Percentiles rank a stretch among this genome's conserved stretches.
Conservation (phyloP, 2,329 filamentous ascomycete species). For the Colletotrichum phormii region DNA sequence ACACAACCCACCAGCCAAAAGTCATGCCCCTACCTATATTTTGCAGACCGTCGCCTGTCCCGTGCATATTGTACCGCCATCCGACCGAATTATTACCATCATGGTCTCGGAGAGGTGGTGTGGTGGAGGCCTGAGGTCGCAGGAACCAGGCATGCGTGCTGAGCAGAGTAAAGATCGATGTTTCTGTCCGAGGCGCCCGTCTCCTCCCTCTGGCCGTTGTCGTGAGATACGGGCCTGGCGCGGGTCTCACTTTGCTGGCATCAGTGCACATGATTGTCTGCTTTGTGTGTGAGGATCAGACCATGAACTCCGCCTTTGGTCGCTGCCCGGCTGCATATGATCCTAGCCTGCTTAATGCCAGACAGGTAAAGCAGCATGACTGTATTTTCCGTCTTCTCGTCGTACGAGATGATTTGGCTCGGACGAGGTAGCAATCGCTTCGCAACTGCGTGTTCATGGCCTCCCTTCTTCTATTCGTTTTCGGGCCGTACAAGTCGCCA, state of each 20-base stretch:
- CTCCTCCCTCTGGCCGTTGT: not conserved
- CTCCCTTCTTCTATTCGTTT: not conserved
- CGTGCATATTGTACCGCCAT: slow-evolving; percentile 30
- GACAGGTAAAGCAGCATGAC: slow-evolving; percentile 13
- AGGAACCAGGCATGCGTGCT: slow-evolving; percentile 11
- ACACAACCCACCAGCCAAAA: slow-evolving; percentile 17
- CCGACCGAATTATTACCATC: slow-evolving; percentile 19
- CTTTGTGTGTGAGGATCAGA: slow-evolving; percentile 29
- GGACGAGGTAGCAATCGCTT: not conserved
- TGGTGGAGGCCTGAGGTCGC: slow-evolving; percentile 11
- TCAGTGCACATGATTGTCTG: slow-evolving; percentile 19
- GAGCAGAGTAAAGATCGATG: slow-evolving; percentile 17
- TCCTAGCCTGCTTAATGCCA: slow-evolving; percentile 22
- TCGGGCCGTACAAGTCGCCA: not conserved
- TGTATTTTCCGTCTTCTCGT: not conserved
- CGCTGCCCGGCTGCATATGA: slow-evolving; percentile 27
- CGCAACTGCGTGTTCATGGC: not conserved
- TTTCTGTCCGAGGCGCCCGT: not conserved
- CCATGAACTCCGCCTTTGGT: slow-evolving; percentile 30
- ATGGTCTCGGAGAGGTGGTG: slow-evolving; percentile 21
- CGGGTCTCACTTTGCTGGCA: slow-evolving; percentile 26
- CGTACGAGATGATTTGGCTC: slow-evolving; percentile 14
- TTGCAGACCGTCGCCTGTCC: slow-evolving; percentile 20
- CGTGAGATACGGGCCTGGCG: slow-evolving; percentile 14
- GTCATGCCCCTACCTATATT: slow-evolving; percentile 11